Evolutionary conservation across 768 basidiomycete species (phyloP), one percentile per base, ranked within the genome.

Genomic region (Tulasnella sp.): DNA sequence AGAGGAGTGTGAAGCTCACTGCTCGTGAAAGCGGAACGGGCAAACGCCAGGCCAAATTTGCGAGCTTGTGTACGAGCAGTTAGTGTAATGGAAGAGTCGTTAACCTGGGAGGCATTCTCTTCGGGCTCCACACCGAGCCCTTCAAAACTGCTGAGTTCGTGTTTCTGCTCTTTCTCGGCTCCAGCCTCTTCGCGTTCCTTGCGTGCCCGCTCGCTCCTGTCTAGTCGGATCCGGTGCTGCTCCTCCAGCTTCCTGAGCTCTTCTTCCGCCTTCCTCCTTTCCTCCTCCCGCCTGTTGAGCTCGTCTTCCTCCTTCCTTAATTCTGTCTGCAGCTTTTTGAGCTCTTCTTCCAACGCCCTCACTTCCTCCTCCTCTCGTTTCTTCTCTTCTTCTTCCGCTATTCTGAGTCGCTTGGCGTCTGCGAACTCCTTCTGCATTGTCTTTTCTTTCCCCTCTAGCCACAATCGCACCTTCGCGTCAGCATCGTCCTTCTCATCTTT

Each of bases 101-200:
- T 54, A 24, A 54, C 24, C 12, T 24, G 6, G 12, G n/a, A 5
- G 24, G n/a, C 8, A 0, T n/a, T 22, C 7, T 54, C 54, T n/a
- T 1, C 4, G 54, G 31, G 64, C 14, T 69, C 31, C 37, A 18
- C 37, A 98, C 92, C 79, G 90, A 89, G 77, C 16, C 31, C 31
- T 16, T 34, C 64, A 12, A 69, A 31, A 34, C 20, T 5, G 12
- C 31, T 69, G 34, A 7, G 34, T 69, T 95, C 96, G 4, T 97
- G 97, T 86, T 96, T 97, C 87, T 12, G 22, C 54, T 54, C 54
- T 54, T n/a, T 22, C n/a, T 54, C 24, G 54, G 54, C 24, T 54
- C n/a, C 24, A 54, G 54, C 2, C 54, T 54, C n/a, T 54, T 54
- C 54, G 54, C 54, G 54, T 54, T 22, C 24, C 24, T 12, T 22